Evolutionary conservation across 768 basidiomycete species (phyloP), one percentile per base, ranked within the genome.

Genomic region (Mycena indigotica): DNA sequence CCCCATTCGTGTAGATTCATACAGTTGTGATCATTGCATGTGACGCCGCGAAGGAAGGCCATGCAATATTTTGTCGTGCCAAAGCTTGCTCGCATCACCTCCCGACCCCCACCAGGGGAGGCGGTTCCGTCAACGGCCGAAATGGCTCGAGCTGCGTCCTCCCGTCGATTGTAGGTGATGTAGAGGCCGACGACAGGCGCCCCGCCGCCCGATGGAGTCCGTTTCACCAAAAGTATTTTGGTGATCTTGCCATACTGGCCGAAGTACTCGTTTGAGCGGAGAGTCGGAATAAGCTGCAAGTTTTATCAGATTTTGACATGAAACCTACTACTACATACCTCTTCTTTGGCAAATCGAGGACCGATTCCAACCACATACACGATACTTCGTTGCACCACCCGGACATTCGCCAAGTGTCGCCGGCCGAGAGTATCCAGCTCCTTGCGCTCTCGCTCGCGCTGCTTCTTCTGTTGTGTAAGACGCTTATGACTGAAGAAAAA

Each of bases 41-140:
- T 80, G 30, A 84, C 81, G 19, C 92, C 87, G 39, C 95, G 89
- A 59, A 99, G 82, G 71, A 97, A 98, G 3, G 87, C 80, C 85
- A 98, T 95, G 74, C 97, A 99, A 67, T 99, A 99, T 72, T 97
- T 93, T 28, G 96, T 96, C 16, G 95, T 98, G 25, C 97, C 97
- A 70, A 93, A 88, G 68, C 93, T 95, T 17, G 95, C 96, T 59
- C 93, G 83, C 85, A 99, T 89, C 41, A 92, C 80, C 58, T 95
- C 90, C 21, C 88, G 86, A 30, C 90, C 89, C 46, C 93, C 94
- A 15, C 89, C 86, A n/a, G 95, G 94, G 15, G 94, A 92, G 21
- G 88, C 79, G 24, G 91, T 86, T 2, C 97, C 95, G 72, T 99
- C 97, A 24, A 98, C 89, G 15, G 94, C 93, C 24, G 86, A 78